Base-by-base conservation (phyloP, 208 protist genomes). In the Herpetomonas muscarum region DNA sequence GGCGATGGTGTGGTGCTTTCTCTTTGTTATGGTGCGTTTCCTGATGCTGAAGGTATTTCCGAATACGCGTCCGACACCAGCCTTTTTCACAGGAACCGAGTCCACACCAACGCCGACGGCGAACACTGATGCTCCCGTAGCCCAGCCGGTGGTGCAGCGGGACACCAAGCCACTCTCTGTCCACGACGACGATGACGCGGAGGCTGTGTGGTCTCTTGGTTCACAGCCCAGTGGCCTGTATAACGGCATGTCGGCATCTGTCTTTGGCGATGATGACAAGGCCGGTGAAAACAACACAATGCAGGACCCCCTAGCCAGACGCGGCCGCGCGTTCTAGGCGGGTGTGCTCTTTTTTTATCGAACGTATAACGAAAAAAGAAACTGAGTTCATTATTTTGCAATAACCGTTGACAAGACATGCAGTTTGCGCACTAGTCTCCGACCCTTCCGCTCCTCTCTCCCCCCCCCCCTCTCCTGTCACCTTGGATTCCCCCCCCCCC, bases 21-120 rank as follows among this genome's bases (percentile, higher is more conserved):
- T 72, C 3, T 91, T 87, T 63, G 63, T 86, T n/a, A 57, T 72
- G 19, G n/a, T 82, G 34, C 78, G 79, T 21, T 58, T 85, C 42
- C 76, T 70, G 10, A 47, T 86, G 0, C 56, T 85, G 30, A 74
- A 65, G 44, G 53, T 77, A 10, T 70, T 76, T 47, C 64, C 64
- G 32, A 26, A 53, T 12, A 48, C 48, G 19, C 10, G 44, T 6
- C 6, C 34, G 13, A 39, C 13, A 13, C 9, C 34, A 6, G 9
- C 34, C 9, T 6, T 39, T 17, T 13, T 39, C 34, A 39, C 13
- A 13, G 13, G 9, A 13, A 39, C 34, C 34, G 34, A 39, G 34
- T 13, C 34, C 9, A 39, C 9, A 17, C n/a, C n/a, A n/a, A n/a
- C n/a, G n/a, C n/a, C n/a, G n/a, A n/a, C n/a, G n/a, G n/a, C n/a